phyloP scores from a whole-genome alignment of 768 basidiomycete species.

The Mycena indigotica region DNA sequence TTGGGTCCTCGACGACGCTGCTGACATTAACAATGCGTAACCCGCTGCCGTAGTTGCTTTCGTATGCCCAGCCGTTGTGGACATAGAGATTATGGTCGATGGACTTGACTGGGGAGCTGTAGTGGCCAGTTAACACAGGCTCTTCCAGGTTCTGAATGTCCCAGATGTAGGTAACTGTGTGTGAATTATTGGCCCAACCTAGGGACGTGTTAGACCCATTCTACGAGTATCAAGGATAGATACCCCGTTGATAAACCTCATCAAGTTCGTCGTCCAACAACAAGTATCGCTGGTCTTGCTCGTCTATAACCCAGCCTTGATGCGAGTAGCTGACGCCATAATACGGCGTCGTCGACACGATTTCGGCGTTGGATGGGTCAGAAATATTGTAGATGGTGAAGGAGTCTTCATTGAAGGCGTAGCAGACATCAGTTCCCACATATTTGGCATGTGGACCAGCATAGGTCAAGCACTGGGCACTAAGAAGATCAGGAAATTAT shows the following conservation, averaged over 20 bases:
- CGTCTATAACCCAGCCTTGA: conserved; percentile 36
- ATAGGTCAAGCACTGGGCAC: conserved; percentile 34
- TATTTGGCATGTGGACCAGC: conserved; percentile 32
- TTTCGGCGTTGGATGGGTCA: conserved; percentile 21
- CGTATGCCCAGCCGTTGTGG: conserved; percentile 29
- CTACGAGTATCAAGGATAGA: not conserved
- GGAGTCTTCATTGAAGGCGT: conserved; percentile 35
- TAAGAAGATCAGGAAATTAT: not conserved
- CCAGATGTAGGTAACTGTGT: conserved; percentile 35
- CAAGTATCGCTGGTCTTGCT: conserved; percentile 30
- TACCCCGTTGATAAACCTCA: conserved; percentile 22
- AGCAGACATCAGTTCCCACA: conserved; percentile 32
- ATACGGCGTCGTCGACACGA: conserved; percentile 33
- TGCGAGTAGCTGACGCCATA: conserved; percentile 35
- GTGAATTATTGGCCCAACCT: conserved; percentile 27
- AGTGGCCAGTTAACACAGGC: conserved; percentile 31
- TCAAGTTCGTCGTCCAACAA: conserved; percentile 34
- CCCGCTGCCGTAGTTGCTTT: conserved; percentile 34
- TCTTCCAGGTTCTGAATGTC: conserved; percentile 30
- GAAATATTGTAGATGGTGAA: conserved; percentile 34
- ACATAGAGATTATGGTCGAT: conserved; percentile 35
- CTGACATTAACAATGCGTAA: conserved; percentile 32
- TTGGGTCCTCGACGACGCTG: conserved; percentile 31
- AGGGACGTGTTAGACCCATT: not conserved
- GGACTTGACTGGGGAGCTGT: conserved; percentile 27